Conservation (phyloP, 352 stramenopile species). For the Pilasporangium apinafurcum region DNA sequence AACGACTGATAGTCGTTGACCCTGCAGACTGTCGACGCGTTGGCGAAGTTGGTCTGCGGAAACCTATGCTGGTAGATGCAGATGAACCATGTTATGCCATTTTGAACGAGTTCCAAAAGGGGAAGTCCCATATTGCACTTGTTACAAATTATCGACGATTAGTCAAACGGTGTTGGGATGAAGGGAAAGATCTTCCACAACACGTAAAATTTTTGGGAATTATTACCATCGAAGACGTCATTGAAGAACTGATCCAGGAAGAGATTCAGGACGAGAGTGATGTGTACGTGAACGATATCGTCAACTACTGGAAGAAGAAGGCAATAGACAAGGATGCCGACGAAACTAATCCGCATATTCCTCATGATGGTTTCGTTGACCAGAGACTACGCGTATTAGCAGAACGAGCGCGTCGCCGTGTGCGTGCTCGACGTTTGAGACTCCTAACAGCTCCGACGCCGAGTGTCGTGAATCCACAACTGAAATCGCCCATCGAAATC, state of each 20-base stretch:
- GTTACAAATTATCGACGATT: conserved; percentile 48
- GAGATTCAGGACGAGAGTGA: conserved; percentile 91
- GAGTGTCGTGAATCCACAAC: conserved; percentile 3
- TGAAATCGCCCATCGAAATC: conserved; percentile 29
- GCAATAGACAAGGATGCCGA: conserved; percentile 18
- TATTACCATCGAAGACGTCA: conserved; percentile 90
- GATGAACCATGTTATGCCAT: conserved; percentile 83
- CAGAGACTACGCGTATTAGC: conserved; percentile 29
- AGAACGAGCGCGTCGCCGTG: conserved; percentile 26
- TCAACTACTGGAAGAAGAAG: conserved; percentile 48
- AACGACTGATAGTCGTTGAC: conserved; percentile 88
- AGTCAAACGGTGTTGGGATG: conserved; percentile 52
- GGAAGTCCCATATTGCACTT: conserved; percentile 77
- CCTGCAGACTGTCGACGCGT: conserved; percentile 67
- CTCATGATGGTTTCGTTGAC: no score
- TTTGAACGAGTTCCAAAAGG: conserved; percentile 91
- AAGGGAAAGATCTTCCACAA: conserved; percentile 28
- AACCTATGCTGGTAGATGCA: conserved; percentile 77
- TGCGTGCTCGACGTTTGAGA: conserved; percentile 25
- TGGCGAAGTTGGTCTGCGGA: conserved; percentile 54
- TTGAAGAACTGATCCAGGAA: conserved; percentile 91
- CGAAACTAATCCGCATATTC: no score
- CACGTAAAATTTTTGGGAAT: conserved; percentile 80
- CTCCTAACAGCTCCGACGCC: conserved; percentile 1
- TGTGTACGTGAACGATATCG: conserved; percentile 57